Evolutionary conservation across 768 basidiomycete genomes (phyloP), one percentile per base, ranked within the genome.

Genomic region (Filobasidium floriforme): DNA sequence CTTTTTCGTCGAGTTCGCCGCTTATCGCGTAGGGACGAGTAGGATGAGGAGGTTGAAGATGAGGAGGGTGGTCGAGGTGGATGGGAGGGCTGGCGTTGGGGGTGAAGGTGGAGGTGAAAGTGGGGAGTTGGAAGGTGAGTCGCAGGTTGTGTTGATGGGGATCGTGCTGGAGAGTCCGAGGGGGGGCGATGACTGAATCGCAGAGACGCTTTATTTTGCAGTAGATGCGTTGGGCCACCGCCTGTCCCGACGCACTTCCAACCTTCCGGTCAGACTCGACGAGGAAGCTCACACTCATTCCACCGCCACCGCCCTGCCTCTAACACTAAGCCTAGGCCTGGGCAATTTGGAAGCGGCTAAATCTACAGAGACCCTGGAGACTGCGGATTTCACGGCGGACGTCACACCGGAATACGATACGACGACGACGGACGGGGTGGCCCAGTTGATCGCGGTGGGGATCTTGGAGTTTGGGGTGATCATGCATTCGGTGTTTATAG

Each of bases 391-490:
- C 19, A 15, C 14, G 24, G 26, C 5, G 4, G 32, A 26, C 26
- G 26, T 26, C 4, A 57, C 55, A 19, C 63, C 63, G 54, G 41
- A 65, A 51, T 65, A 65, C 22, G 43, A 46, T 37, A 60, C 59
- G 1, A 51, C 37, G 28, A 66, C 60, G 24, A 69, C 76, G 40
- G 76, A 76, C 18, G 76, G 73, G 22, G 59, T 72, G 0, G 86
- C 89, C 1, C 91, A 93, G 76, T 78, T 92, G 41, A 82, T 96
- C 54, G 92, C 92, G 18, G 83, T 99, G 57, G 89, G 85, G 41
- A 92, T 97, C 66, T 82, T 99, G 57, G 94, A 99, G 75, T 94
- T 96, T 72, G 94, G 94, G 71, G 90, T 97, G 32, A 76, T 91
- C 5, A 78, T 97, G 41, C 92, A 93, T 74, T 91, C 89, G 77